These are phyloP conservation scores for Lophiotrema nucula DNA, from an alignment of 495 filamentous ascomycete species.

Conservation along the genomic window DNA sequence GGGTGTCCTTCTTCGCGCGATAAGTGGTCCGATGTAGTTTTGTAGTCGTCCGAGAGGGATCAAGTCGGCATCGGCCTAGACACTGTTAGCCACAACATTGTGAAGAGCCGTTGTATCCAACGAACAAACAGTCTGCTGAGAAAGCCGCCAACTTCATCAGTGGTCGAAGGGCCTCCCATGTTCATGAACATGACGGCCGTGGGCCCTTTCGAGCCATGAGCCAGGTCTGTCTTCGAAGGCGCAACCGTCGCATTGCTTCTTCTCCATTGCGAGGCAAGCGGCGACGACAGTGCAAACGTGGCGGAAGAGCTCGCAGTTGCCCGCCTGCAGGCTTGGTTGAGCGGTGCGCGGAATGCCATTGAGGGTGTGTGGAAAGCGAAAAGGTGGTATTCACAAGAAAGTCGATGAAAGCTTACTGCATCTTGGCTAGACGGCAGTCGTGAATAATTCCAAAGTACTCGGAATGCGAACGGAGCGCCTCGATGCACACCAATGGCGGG, in stretches of 20 bases:
- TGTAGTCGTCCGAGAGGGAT: conserved; percentile 96
- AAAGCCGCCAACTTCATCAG: conserved; percentile 84
- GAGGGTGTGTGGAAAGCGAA: too few relatives aligned
- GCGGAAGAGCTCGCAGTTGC: conserved; percentile 4
- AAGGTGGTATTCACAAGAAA: too few relatives aligned
- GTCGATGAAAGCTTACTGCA: too few relatives aligned
- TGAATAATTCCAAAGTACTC: too few relatives aligned
- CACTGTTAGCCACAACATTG: neutral
- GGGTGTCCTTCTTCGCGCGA: conserved; percentile 81
- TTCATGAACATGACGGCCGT: conserved; percentile 99
- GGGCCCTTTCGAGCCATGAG: conserved; percentile 59
- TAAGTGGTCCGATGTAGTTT: conserved; percentile 82
- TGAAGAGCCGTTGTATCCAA: conserved; percentile 42
- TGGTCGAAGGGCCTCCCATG: conserved; percentile 95
- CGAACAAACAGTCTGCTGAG: conserved; percentile 97
- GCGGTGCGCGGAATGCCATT: conserved; percentile 24
- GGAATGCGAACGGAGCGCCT: neutral
- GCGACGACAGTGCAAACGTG: neutral
- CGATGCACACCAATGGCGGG: neutral
- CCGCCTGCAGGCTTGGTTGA: conserved; percentile 9
- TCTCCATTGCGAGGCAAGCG: conserved; percentile 46
- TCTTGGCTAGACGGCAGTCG: neutral
- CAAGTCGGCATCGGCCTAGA: conserved; percentile 83
- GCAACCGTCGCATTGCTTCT: conserved; percentile 51
- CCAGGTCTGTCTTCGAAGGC: conserved; percentile 73